Conservation (phyloP, 202 grass and related monocot genomes). For the Alloteropsis angusta region DNA sequence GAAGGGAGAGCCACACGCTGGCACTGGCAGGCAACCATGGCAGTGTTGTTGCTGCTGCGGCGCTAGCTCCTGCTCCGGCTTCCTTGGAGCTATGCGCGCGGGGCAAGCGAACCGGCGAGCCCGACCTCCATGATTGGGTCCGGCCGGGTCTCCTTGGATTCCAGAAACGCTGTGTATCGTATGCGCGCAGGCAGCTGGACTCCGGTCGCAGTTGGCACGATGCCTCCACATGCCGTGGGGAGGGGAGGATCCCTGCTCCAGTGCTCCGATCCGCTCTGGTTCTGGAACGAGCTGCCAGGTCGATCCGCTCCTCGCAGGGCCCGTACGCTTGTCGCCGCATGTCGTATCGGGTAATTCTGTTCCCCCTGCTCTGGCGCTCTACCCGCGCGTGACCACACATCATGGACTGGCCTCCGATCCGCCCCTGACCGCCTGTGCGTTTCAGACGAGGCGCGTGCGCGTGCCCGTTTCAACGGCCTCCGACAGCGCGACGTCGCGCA, state of each 20-base stretch:
- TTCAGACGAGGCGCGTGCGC: not conserved
- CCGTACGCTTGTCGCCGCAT: not conserved
- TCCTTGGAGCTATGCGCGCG: conserved; percentile 18
- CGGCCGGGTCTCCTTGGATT: conserved; percentile 9
- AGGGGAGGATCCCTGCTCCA: not conserved
- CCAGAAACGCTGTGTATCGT: not conserved
- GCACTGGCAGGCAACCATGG: not conserved
- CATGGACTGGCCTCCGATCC: too few species aligned
- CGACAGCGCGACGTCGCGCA: not conserved
- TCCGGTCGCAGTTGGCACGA: conserved; percentile 9
- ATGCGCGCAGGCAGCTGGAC: conserved; percentile 15
- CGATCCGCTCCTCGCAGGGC: not conserved
- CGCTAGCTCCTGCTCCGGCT: not conserved
- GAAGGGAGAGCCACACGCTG: not conserved
- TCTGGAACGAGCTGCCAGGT: not conserved
- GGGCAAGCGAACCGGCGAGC: not conserved
- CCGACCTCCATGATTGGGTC: not conserved
- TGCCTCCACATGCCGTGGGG: not conserved
- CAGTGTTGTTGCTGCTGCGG: not conserved
- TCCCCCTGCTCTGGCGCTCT: too few species aligned
- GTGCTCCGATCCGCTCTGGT: not conserved
- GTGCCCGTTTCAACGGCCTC: not conserved
- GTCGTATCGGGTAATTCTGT: conserved; percentile 1
- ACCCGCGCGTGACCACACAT: too few species aligned
- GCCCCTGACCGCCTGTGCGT: not conserved